phyloP scores from a whole-genome alignment of 1,284 basidiomycete species.

The Ceratobasidium sp. region DNA sequence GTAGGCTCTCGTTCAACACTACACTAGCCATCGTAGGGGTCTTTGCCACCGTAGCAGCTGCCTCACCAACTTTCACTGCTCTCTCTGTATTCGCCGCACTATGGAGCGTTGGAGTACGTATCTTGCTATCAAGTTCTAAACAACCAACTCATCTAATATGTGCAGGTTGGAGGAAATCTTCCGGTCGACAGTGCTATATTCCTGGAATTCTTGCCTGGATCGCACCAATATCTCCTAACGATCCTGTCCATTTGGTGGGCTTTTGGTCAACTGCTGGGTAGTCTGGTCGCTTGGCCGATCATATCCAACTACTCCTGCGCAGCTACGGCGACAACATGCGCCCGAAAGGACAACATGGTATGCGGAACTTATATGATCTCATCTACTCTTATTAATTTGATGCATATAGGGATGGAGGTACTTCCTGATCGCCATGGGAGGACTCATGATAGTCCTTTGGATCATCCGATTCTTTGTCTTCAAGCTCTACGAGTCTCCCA shows the following conservation, averaged over 20 bases:
- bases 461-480: slow-evolving; percentile 76
- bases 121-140: slow-evolving; percentile 46
- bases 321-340: slow-evolving; percentile 55
- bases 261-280: slow-evolving; percentile 67
- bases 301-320: slow-evolving; percentile 70
- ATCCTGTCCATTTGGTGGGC: slow-evolving; percentile 74
- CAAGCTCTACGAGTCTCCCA: slow-evolving; percentile 78
- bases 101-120: slow-evolving; percentile 63
- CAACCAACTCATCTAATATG: slow-evolving; percentile 51
- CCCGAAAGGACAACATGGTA: slow-evolving; percentile 57
- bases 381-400: background rate
- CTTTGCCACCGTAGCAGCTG: slow-evolving; percentile 71
- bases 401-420: slow-evolving; percentile 73
- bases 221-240: slow-evolving; percentile 71
- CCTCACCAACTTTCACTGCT: slow-evolving; percentile 63
- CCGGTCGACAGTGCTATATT: slow-evolving; percentile 84
- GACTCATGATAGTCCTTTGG: slow-evolving; percentile 71
- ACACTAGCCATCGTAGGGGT: slow-evolving; percentile 76
- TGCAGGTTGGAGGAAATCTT: slow-evolving; percentile 71
- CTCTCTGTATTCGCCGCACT: slow-evolving; percentile 66
- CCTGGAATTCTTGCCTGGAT: slow-evolving; percentile 70
- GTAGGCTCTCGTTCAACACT: slow-evolving; percentile 75
- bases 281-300: slow-evolving; percentile 75
- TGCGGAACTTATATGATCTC: slow-evolving; percentile 37
- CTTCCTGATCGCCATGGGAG: slow-evolving; percentile 70